Conservation (phyloP, 192 early-diverging fungal genomes). For the Chytriomyces hyalinus region DNA sequence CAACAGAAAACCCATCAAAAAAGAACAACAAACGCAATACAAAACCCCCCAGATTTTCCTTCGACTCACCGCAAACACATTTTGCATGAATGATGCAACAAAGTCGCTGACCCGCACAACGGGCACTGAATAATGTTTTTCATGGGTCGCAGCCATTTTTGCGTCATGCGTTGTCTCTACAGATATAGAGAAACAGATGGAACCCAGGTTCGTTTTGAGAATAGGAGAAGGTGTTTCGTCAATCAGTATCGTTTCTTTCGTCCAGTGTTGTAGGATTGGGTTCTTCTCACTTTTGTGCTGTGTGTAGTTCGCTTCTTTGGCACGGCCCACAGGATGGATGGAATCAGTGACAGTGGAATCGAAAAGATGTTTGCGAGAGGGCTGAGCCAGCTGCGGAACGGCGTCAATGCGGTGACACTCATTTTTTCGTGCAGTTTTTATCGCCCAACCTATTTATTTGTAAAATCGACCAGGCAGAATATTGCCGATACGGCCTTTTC, state of each 20-base stretch:
- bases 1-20: neutral
- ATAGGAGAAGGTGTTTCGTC: neutral
- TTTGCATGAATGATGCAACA: slow-evolving; percentile 78
- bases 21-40: neutral
- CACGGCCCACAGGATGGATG: slow-evolving; percentile 77
- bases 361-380: slow-evolving; percentile 12
- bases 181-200: neutral
- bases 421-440: no score
- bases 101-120: slow-evolving; percentile 74
- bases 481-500: no score
- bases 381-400: slow-evolving; percentile 2
- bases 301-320: slow-evolving; percentile 95
- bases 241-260: neutral
- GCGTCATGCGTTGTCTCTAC: slow-evolving; percentile 49
- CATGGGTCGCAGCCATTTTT: slow-evolving; percentile 54
- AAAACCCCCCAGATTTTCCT: neutral
- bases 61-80: slow-evolving; percentile 27
- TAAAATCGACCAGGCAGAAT: no score
- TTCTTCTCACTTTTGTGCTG: slow-evolving; percentile 70
- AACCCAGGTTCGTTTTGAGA: slow-evolving; percentile 62
- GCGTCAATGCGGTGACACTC: neutral
- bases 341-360: slow-evolving; percentile 37
- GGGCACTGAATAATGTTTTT: slow-evolving; percentile 65
- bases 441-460: no score
- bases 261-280: neutral